Percentiles rank a stretch among this genome's conserved stretches.
These are phyloP conservation scores for Xerocomellus dryophilus DNA, from an alignment of 768 basidiomycete species.

Conservation along the genomic window DNA sequence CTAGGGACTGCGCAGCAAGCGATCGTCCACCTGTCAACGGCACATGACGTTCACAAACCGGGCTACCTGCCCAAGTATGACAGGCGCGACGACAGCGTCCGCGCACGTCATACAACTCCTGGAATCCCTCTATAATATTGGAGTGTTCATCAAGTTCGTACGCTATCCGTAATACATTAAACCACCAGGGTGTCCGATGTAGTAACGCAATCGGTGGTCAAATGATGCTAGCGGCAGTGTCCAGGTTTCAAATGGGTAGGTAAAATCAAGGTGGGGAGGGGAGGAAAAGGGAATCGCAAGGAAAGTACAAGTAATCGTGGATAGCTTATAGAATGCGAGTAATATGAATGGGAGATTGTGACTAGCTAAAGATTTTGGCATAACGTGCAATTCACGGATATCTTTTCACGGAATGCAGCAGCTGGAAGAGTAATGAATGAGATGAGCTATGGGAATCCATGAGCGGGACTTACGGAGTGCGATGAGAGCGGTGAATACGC, in stretches of 20 bases:
- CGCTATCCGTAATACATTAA: slow-evolving; percentile 23
- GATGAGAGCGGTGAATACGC: slow-evolving; percentile 72
- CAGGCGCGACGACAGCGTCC: background rate
- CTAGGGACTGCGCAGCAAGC: no score
- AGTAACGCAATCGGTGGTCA: slow-evolving; percentile 5
- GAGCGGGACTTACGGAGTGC: slow-evolving; percentile 60
- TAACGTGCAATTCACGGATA: slow-evolving; percentile 62
- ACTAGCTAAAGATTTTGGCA: slow-evolving; percentile 63
- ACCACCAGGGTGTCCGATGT: slow-evolving; percentile 16
- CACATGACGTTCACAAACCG: no score
- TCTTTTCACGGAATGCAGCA: slow-evolving; percentile 53
- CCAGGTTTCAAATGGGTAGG: slow-evolving; percentile 4
- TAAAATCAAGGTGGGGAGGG: background rate
- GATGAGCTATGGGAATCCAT: slow-evolving; percentile 5
- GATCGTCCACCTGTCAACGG: no score
- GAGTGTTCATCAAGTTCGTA: slow-evolving; percentile 19
- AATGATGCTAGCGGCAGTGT: slow-evolving; percentile 14
- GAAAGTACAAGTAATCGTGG: slow-evolving; percentile 29
- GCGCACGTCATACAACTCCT: background rate
- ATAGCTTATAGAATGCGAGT: slow-evolving; percentile 30
- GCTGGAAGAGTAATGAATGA: slow-evolving; percentile 38
- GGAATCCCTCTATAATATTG: slow-evolving; percentile 7
- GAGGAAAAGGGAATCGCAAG: background rate
- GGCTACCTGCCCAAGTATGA: no score
- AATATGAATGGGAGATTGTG: slow-evolving; percentile 28